phyloP scores from a whole-genome alignment of 768 basidiomycete species.

The Pluteus cervinus region DNA sequence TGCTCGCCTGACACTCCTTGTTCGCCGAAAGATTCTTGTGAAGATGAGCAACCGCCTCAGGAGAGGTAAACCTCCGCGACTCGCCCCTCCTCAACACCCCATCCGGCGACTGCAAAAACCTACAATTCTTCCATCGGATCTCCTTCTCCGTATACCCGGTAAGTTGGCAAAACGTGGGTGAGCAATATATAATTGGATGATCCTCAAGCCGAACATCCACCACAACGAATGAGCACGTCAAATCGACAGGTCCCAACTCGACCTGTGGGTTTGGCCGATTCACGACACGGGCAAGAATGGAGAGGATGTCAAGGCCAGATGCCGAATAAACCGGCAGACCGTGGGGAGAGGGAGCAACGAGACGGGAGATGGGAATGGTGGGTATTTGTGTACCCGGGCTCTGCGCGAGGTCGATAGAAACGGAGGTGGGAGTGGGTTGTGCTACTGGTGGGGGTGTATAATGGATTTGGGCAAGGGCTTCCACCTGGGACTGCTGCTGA shows the following conservation, averaged over 20 bases:
- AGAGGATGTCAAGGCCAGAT: conserved; percentile 87
- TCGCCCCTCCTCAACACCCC: conserved; percentile 30
- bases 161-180: conserved; percentile 71
- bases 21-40: conserved; percentile 58
- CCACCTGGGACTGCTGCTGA: too few relatives aligned
- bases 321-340: conserved; percentile 73
- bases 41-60: conserved; percentile 57
- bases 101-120: conserved; percentile 82
- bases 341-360: conserved; percentile 24
- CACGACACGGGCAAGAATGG: conserved; percentile 73
- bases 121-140: conserved; percentile 86
- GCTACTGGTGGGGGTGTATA: conserved; percentile 2
- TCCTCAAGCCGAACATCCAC: conserved; percentile 81
- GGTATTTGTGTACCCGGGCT: too few relatives aligned
- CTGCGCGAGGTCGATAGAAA: conserved; percentile 3
- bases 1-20: conserved; percentile 83
- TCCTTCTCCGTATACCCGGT: conserved; percentile 74
- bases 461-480: too few relatives aligned
- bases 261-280: conserved; percentile 70
- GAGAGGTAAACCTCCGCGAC: conserved; percentile 50
- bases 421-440: conserved; percentile 3
- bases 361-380: too few relatives aligned
- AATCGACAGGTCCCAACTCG: conserved; percentile 84
- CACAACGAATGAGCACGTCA: conserved; percentile 89
- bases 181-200: conserved; percentile 86